These are phyloP conservation scores for Escallonia rubra DNA, from an alignment of 129 eudicot species.

Conservation along the genomic window DNA sequence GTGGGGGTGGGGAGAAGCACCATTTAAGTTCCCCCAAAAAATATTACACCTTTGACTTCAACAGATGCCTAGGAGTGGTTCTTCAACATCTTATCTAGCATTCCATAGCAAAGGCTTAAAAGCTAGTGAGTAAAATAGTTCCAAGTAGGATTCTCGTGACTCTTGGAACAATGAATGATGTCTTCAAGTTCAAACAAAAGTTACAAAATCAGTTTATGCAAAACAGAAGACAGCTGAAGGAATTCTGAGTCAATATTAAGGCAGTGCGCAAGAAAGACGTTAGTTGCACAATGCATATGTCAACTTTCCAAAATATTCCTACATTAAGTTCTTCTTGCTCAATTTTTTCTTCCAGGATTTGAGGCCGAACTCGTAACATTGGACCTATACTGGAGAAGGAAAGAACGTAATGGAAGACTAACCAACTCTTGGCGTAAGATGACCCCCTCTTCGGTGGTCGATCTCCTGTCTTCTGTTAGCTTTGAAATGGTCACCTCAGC, in stretches of 20 bases:
- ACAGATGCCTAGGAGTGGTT: too few relatives aligned
- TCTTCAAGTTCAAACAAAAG: slow-evolving; percentile 1
- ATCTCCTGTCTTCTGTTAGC: slow-evolving; percentile 37
- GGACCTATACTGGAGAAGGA: neutral
- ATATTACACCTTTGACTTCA: too few relatives aligned
- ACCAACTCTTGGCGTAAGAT: slow-evolving; percentile 36
- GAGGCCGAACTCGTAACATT: neutral
- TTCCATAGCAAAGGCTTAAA: too few relatives aligned
- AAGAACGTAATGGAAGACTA: slow-evolving; percentile 2
- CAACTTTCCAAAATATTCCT: too few relatives aligned
- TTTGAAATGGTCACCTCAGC: slow-evolving; percentile 33
- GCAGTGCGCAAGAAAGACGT: neutral
- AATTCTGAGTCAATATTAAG: too few relatives aligned
- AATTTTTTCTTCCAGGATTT: neutral
- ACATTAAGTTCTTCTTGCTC: too few relatives aligned
- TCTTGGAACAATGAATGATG: neutral
- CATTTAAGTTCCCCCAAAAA: too few relatives aligned
- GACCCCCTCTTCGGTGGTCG: slow-evolving; percentile 22
- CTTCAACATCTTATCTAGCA: too few relatives aligned
- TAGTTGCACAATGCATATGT: too few relatives aligned
- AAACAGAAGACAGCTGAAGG: neutral
- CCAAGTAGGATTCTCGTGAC: too few relatives aligned
- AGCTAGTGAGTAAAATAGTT: too few relatives aligned
- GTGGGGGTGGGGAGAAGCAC: too few relatives aligned
- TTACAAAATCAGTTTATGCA: neutral